Evolutionary conservation across 2,329 filamentous ascomycete genomes (phyloP), one percentile per base, ranked within the genome.

Genomic region (Stylonectria norvegica): DNA sequence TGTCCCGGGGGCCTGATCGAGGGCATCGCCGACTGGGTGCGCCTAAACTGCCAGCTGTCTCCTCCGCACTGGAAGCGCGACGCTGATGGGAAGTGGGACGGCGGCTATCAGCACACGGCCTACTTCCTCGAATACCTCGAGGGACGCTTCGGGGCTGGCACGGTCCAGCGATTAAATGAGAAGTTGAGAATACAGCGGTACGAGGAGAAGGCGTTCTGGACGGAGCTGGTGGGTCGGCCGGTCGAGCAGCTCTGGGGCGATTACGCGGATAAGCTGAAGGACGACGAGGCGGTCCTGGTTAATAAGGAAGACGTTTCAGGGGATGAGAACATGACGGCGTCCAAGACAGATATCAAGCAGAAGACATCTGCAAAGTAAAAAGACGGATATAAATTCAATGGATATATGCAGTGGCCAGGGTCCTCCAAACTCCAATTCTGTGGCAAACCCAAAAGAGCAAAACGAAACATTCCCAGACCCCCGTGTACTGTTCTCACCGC

Each of bases 41-140:
- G 91, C 2, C 68, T 97, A 45, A 81, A 79, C 49, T 83, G 83
- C 35, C 77, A 76, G 0, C 73, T 94, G 19, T 78, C 72, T 7
- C 88, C 91, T 28, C 86, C 87, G 35, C 90, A 96, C 66, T 97
- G 91, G 91, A 83, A 79, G 59, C 70, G 69, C 3, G 73, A 78
- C 36, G 56, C 64, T 1, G 59, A 51, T 6, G 76, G 76, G 14
- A 73, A 76, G n/a, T 96, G 90, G 90, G 89, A 95, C 63, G 78
- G 75, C 27, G 90, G 90, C 0, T 97, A 97, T 65, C 85, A 96
- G 69, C 79, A 85, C 51, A 97, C 91, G 5, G 93, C 83, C 1
- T 97, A 88, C 63, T 97, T 97, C 55, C 67, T 97, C 36, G 83
- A 93, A 39, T 95, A 88, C 68, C 67, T 97, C 33, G 90, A 96